Evolutionary conservation across 2,329 filamentous ascomycete genomes (phyloP), one percentile per base, ranked within the genome.

Genomic region (Dendryphion nanum): DNA sequence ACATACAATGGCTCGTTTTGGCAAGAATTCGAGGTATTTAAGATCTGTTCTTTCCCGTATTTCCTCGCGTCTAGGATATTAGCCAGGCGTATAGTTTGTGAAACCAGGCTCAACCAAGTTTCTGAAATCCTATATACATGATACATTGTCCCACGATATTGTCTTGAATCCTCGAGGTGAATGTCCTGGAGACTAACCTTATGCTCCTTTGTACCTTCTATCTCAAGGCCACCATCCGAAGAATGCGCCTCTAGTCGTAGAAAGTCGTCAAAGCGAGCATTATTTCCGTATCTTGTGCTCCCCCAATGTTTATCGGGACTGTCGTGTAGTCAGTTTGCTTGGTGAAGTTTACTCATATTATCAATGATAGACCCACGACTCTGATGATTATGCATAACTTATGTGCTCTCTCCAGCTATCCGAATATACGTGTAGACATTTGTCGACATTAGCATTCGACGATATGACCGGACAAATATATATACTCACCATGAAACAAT

Each of bases 401-500:
- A 66, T 26, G 70, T 68, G 14, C 47, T 52, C 30, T 52, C 47
- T 3, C 49, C 47, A 3, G 50, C 39, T 15, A 52, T 48, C 8
- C 49, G 37, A 18, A 46, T 44, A 42, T 42, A 50, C 1, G 47
- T 42, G 20, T 52, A 52, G 2, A 52, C 42, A 40, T 74, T n/a
- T n/a, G n/a, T n/a, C n/a, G n/a, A n/a, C n/a, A n/a, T n/a, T n/a
- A n/a, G n/a, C n/a, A n/a, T n/a, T n/a, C n/a, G n/a, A n/a, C n/a
- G n/a, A n/a, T n/a, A n/a, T n/a, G n/a, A n/a, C n/a, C n/a, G n/a
- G n/a, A n/a, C n/a, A n/a, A n/a, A n/a, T n/a, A n/a, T n/a, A n/a
- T n/a, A n/a, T n/a, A n/a, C n/a, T n/a, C n/a, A n/a, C n/a, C 71
- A 40, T 75, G 72, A 0, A 75, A 48, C 0, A 74, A 46, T 2